Evolutionary conservation across 1,139 yeast genomes (phyloP).

Genomic region (Hemisphaericaspora xylanilytica): DNA sequence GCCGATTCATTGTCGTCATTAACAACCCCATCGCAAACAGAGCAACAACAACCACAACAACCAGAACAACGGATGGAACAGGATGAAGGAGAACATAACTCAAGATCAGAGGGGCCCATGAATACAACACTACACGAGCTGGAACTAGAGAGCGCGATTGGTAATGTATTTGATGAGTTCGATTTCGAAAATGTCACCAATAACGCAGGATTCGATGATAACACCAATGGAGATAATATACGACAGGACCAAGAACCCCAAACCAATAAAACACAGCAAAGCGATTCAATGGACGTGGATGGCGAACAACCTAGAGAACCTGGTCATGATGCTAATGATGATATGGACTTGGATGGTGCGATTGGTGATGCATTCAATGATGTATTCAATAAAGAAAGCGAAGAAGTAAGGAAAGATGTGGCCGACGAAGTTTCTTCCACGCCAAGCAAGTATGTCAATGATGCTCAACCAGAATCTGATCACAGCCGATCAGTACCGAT

Average conservation of each 20-base stretch:
- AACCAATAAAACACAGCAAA: conserved; percentile 1
- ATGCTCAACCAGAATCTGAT: no score
- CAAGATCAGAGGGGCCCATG: conserved; percentile 3
- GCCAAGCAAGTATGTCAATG: no score
- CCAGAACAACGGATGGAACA: background rate
- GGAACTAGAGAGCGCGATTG: conserved; percentile 37
- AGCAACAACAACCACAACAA: conserved; percentile 1
- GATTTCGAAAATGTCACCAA: conserved; percentile 15
- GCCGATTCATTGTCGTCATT: conserved; percentile 12
- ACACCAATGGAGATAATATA: background rate
- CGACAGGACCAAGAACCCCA: conserved; percentile 2
- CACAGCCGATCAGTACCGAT: no score
- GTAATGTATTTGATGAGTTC: conserved; percentile 37
- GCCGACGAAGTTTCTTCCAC: no score
- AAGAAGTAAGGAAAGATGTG: no score
- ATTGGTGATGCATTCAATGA: conserved; percentile 23
- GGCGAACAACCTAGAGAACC: background rate
- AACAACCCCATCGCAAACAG: background rate
- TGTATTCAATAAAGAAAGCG: conserved; percentile 1
- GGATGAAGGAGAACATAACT: background rate
- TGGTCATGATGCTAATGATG: conserved; percentile 4
- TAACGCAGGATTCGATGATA: background rate
- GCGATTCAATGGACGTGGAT: conserved; percentile 5
- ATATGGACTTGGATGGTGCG: conserved; percentile 19
- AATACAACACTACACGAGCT: conserved; percentile 14